Conservation (phyloP, 148 eudicot species). For the Nepenthes gracilis region DNA sequence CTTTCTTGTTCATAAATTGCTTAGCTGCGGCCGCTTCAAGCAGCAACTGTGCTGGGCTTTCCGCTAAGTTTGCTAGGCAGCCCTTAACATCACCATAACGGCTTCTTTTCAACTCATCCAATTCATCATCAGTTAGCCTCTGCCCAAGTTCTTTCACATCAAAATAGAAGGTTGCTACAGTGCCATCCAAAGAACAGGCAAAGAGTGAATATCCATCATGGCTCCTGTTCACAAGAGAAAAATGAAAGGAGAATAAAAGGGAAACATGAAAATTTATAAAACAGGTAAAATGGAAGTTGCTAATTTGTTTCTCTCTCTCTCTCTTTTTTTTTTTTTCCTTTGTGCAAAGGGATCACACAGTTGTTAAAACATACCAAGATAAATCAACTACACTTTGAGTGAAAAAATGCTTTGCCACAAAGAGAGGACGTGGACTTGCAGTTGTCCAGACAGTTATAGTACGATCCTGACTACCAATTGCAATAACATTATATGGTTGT, state of each 20-base stretch:
- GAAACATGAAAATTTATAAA: background rate
- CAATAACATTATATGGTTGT: constrained; percentile 79
- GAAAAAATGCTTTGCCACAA: constrained; percentile 91
- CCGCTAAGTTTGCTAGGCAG: constrained; percentile 73
- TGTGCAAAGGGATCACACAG: no score
- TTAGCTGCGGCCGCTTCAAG: constrained; percentile 80
- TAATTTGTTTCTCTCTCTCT: no score
- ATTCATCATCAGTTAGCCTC: constrained; percentile 61
- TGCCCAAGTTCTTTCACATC: constrained; percentile 71
- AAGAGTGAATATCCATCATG: constrained; percentile 94
- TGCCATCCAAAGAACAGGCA: constrained; percentile 89
- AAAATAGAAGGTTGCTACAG: constrained; percentile 76
- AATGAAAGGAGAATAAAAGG: background rate
- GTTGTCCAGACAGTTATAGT: constrained; percentile 95
- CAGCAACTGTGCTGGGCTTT: constrained; percentile 78
- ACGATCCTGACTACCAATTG: constrained; percentile 94
- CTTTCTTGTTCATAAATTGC: constrained; percentile 40
- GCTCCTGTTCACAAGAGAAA: constrained; percentile 43
- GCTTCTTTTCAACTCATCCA: constrained; percentile 62
- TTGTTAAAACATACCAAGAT: constrained; percentile 41
- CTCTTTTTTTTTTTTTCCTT: no score
- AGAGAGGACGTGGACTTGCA: constrained; percentile 92
- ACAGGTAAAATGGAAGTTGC: no score
- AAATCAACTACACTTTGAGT: constrained; percentile 87
- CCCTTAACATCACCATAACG: constrained; percentile 94